Conservation (phyloP, 306 rosid species). For the barrel medic (Medicago truncatula) region DNA sequence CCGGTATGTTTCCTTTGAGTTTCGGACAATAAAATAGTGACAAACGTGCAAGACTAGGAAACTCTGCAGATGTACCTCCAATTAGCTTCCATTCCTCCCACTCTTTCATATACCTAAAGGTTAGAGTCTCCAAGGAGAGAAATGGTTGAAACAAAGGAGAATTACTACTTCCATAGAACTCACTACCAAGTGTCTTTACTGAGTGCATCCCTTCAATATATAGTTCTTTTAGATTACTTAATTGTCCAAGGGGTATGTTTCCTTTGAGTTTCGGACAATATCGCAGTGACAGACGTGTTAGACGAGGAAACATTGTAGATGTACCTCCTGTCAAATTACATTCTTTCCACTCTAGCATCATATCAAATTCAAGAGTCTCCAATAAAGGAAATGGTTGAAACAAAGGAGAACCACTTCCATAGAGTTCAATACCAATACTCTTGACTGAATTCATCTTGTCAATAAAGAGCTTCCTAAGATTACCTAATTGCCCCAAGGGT, state of each 20-base stretch:
- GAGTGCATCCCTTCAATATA: neutral
- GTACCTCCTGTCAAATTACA: neutral
- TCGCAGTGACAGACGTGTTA: too few relatives aligned
- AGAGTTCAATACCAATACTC: neutral
- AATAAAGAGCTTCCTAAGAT: constrained; percentile 18
- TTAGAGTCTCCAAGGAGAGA: neutral
- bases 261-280: neutral
- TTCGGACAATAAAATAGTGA: neutral
- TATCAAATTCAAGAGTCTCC: too few relatives aligned
- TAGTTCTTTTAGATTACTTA: neutral
- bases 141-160: constrained; percentile 26
- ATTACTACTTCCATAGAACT: constrained; percentile 15
- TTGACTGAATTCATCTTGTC: neutral
- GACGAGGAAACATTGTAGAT: too few relatives aligned
- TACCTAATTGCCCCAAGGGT: constrained; percentile 4
- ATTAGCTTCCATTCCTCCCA: constrained; percentile 29
- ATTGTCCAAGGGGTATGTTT: neutral
- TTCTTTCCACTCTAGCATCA: neutral
- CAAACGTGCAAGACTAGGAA: neutral
- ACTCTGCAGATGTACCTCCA: neutral
- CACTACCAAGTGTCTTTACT: neutral
- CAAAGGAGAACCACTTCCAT: too few relatives aligned
- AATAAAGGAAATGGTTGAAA: too few relatives aligned
- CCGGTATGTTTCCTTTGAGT: neutral
- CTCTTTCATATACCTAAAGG: accelerated